Conservation (phyloP, 78 protist species). For the Guillardia theta region DNA sequence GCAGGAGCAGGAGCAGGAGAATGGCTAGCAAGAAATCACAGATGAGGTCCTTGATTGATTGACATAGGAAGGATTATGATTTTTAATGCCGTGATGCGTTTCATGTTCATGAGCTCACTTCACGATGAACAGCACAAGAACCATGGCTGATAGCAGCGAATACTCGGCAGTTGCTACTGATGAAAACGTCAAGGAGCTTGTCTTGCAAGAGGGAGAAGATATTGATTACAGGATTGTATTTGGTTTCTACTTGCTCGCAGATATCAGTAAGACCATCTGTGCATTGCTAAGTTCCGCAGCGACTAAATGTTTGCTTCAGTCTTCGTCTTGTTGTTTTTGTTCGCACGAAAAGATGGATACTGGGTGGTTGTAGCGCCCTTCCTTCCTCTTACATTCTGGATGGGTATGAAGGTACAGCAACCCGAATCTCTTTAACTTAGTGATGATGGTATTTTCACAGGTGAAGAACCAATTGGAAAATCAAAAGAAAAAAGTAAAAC, state of each 20-base stretch:
- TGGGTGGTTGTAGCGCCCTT: background rate
- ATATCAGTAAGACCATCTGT: background rate
- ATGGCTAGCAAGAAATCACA: too few relatives aligned
- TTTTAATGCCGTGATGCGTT: too few relatives aligned
- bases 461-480: too few relatives aligned
- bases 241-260: background rate
- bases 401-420: background rate
- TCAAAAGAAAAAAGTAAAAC: too few relatives aligned
- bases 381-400: slow-evolving; percentile 3
- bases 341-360: background rate
- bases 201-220: background rate
- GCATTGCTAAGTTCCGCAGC: too few relatives aligned
- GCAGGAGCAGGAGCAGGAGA: too few relatives aligned
- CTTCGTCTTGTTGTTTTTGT: background rate
- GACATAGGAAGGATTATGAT: too few relatives aligned
- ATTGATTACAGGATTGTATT: background rate
- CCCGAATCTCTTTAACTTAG: background rate
- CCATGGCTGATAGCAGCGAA: background rate
- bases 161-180: background rate
- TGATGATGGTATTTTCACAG: background rate
- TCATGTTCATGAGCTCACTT: too few relatives aligned
- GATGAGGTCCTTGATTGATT: background rate
- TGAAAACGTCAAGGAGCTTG: background rate
- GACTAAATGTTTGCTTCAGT: too few relatives aligned
- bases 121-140: background rate